Percentiles rank a stretch among this genome's conserved stretches.
These are phyloP conservation scores for Pseudocercospora crystallina DNA, from an alignment of 2,329 filamentous ascomycete genomes.

Conservation along the genomic window DNA sequence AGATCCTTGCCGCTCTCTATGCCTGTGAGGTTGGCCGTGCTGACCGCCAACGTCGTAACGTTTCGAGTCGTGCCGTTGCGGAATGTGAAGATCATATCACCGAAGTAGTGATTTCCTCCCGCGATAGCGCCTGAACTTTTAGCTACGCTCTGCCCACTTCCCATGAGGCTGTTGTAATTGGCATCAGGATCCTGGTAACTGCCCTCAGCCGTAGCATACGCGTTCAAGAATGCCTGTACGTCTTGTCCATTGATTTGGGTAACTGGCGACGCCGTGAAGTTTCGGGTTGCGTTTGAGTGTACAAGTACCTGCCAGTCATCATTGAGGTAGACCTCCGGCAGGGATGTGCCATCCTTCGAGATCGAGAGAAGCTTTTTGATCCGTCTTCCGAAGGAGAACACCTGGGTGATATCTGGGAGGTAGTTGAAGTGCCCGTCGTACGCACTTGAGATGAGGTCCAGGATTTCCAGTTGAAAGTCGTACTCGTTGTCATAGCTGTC, in stretches of 20 bases:
- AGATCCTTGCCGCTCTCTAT: constrained; percentile 4
- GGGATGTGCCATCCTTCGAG: constrained; percentile 36
- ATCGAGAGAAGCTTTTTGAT: constrained; percentile 22
- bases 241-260: constrained; percentile 40
- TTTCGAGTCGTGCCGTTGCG: constrained; percentile 37
- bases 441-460: constrained; percentile 35
- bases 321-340: constrained; percentile 39
- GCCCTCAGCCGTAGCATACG: constrained; percentile 32
- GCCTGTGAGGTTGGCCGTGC: not conserved
- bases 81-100: constrained; percentile 27
- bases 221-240: constrained; percentile 35
- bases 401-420: constrained; percentile 38
- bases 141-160: constrained; percentile 24
- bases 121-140: constrained; percentile 16
- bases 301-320: constrained; percentile 23
- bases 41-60: constrained; percentile 33
- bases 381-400: constrained; percentile 37
- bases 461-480: constrained; percentile 41
- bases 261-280: constrained; percentile 32
- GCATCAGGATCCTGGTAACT: constrained; percentile 42
- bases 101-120: not conserved
- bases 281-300: not conserved
- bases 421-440: constrained; percentile 45
- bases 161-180: constrained; percentile 42
- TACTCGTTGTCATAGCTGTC: constrained; percentile 41